A percentile compares a stretch with the other conserved stretches of the same genome.
phyloP scores from a whole-genome alignment of 2,329 filamentous ascomycete species.

The Alternaria rosae region DNA sequence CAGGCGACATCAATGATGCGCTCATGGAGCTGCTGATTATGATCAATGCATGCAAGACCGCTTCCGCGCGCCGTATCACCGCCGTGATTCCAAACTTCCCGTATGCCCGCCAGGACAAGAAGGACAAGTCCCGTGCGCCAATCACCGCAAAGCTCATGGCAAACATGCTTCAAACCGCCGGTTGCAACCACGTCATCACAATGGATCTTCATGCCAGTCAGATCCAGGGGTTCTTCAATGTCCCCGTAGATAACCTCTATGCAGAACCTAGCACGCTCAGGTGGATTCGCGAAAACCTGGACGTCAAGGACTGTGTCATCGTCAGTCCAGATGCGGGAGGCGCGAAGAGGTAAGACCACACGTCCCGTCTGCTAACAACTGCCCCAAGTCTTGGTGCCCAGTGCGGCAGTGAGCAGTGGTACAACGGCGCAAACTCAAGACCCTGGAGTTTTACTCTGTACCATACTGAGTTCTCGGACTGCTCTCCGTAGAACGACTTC shows the following conservation, averaged over 20 bases:
- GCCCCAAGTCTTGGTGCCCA: neutral
- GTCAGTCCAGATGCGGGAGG: slow-evolving; percentile 95
- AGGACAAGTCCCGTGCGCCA: slow-evolving; percentile 93
- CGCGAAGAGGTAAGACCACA: slow-evolving; percentile 73
- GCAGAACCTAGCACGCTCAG: slow-evolving; percentile 90
- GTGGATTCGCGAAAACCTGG: slow-evolving; percentile 88
- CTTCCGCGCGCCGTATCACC: slow-evolving; percentile 87
- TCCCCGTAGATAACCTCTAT: slow-evolving; percentile 82
- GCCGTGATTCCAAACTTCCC: slow-evolving; percentile 96
- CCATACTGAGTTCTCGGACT: slow-evolving; percentile 2
- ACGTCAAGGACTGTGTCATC: slow-evolving; percentile 85
- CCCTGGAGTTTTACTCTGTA: neutral
- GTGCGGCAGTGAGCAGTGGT: neutral
- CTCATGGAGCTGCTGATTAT: slow-evolving; percentile 98
- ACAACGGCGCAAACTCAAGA: neutral
- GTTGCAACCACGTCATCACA: slow-evolving; percentile 91
- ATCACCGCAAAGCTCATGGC: slow-evolving; percentile 96
- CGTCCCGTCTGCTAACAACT: neutral
- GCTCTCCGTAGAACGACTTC: neutral
- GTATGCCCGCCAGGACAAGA: slow-evolving; percentile 97
- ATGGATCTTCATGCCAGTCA: slow-evolving; percentile 96
- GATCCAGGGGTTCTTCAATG: slow-evolving; percentile 96
- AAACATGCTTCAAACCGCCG: slow-evolving; percentile 96
- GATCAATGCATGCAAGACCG: slow-evolving; percentile 92
- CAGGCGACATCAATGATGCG: slow-evolving; percentile 96